Conservation (phyloP, 2,329 filamentous ascomycete species). For the Colletotrichum graminicola region DNA sequence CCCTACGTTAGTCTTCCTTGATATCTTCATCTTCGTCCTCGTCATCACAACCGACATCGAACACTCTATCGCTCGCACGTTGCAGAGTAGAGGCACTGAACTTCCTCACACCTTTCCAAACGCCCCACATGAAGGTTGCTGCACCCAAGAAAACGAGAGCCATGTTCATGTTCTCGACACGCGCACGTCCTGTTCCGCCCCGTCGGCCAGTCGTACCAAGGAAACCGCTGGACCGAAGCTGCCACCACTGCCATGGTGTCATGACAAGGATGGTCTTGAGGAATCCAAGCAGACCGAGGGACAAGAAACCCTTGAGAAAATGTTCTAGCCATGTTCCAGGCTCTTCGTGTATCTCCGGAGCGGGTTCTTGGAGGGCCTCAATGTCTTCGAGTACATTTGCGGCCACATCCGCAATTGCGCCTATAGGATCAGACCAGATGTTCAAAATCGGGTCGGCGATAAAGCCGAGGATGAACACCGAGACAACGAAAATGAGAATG, state of each 20-base stretch:
- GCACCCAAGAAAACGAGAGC: conserved; percentile 84
- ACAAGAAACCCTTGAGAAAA: conserved; percentile 90
- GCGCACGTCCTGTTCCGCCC: conserved; percentile 77
- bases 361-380: conserved; percentile 49
- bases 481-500: conserved; percentile 74
- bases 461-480: conserved; percentile 88
- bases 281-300: conserved; percentile 87
- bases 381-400: conserved; percentile 58
- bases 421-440: conserved; percentile 83
- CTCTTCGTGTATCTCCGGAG: conserved; percentile 59
- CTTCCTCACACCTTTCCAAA: conserved; percentile 84
- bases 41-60: conserved; percentile 78
- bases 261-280: conserved; percentile 82
- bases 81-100: conserved; percentile 81
- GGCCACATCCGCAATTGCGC: conserved; percentile 68
- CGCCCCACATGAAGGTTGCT: conserved; percentile 82
- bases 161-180: conserved; percentile 84
- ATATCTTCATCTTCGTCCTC: conserved; percentile 64
- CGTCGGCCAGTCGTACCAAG: conserved; percentile 65
- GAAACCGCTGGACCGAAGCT: conserved; percentile 73
- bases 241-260: conserved; percentile 82
- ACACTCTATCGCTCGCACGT: conserved; percentile 81
- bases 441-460: conserved; percentile 93
- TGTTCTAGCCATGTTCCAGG: conserved; percentile 80
- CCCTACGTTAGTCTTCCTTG: conserved; percentile 40